These are phyloP conservation scores for Fusarium robinianum DNA, from an alignment of 2,329 filamentous ascomycete species.

Conservation along the genomic window DNA sequence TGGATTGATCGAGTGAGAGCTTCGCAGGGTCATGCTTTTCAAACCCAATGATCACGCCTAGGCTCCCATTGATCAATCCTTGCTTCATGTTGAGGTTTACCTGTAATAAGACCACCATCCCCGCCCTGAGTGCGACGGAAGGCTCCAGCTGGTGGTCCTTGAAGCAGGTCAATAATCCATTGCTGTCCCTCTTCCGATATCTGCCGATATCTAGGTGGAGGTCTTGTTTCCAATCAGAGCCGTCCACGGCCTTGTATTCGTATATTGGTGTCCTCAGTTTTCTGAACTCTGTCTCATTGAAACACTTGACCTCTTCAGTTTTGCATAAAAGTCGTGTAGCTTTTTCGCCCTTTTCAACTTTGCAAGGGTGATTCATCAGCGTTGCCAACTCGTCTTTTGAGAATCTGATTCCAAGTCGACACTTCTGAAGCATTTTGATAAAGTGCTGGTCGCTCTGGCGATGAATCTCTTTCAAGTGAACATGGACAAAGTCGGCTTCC, in stretches of 20 bases:
- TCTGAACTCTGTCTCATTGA: conserved; percentile 18
- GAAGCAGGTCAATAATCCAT: conserved; percentile 14
- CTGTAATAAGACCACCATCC: conserved; percentile 32
- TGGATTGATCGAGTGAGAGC: background rate
- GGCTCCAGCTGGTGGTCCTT: conserved; percentile 19
- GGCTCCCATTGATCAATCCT: conserved; percentile 34
- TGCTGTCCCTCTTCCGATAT: background rate
- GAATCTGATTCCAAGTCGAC: conserved; percentile 52
- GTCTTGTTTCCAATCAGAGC: background rate
- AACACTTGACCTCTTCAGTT: conserved; percentile 2
- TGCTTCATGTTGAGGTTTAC: conserved; percentile 24
- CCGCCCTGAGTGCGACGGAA: conserved; percentile 12
- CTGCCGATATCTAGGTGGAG: background rate
- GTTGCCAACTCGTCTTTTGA: conserved; percentile 43
- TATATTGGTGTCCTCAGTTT: conserved; percentile 4
- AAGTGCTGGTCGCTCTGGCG: conserved; percentile 60
- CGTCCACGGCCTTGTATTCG: conserved; percentile 18
- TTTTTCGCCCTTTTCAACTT: conserved; percentile 41
- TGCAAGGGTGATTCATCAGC: conserved; percentile 51
- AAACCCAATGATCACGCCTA: conserved; percentile 33
- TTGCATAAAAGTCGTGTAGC: conserved; percentile 24
- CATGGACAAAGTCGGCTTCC: conserved; percentile 56
- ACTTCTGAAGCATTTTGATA: conserved; percentile 59
- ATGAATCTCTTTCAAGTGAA: conserved; percentile 60
- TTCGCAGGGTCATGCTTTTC: conserved; percentile 5